These are phyloP conservation scores for Macaranga tanarius DNA, from an alignment of 441 rosid genomes.

Conservation along the genomic window DNA sequence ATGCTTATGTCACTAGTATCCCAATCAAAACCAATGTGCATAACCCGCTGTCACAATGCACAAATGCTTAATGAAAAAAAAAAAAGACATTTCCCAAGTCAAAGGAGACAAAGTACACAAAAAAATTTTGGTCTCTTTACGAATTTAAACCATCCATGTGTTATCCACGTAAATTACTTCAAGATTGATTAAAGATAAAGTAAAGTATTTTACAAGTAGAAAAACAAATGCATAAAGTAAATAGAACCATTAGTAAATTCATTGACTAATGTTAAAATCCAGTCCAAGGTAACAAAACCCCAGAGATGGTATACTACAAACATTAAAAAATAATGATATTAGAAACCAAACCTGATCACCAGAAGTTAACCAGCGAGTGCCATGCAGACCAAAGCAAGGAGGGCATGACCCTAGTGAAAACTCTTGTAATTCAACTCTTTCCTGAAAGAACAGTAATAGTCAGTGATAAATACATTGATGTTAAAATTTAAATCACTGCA, in stretches of 20 bases:
- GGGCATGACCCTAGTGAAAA: conserved; percentile 82
- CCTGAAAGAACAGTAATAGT: conserved; percentile 42
- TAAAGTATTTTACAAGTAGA: neutral
- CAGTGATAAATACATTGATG: conserved; percentile 14
- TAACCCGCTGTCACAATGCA: conserved; percentile 54
- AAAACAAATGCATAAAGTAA: neutral
- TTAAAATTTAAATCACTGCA: conserved; percentile 9
- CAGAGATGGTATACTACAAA: neutral
- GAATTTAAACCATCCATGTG: neutral
- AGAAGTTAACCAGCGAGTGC: conserved; percentile 73
- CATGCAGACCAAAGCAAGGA: conserved; percentile 78
- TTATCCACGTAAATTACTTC: neutral
- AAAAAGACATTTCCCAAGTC: conserved; percentile 2
- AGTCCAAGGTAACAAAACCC: neutral
- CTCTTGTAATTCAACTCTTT: conserved; percentile 72
- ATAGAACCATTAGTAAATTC: neutral
- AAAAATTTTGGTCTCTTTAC: neutral
- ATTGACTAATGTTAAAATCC: neutral
- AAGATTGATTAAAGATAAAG: neutral
- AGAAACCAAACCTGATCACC: conserved; percentile 73
- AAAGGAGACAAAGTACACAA: neutral
- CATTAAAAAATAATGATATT: neutral
- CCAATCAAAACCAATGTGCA: conserved; percentile 88
- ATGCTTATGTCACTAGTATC: conserved; percentile 80
- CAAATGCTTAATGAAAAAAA: conserved; percentile 17